Evolutionary conservation across 805 yeast genomes (phyloP).

Genomic region (Candida yuanshanica): DNA sequence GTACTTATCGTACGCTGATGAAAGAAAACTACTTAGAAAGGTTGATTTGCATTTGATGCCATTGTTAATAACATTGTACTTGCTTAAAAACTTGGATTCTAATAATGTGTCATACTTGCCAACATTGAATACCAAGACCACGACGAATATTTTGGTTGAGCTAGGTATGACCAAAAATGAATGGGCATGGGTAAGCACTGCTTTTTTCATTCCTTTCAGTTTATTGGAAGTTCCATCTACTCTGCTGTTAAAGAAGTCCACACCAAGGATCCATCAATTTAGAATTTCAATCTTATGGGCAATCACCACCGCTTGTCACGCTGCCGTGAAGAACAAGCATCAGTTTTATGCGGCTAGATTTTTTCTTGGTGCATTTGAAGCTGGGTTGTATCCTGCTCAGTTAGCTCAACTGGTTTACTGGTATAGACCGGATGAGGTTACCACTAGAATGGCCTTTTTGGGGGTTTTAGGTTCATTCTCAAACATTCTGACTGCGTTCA

Average conservation of each 20-base stretch:
- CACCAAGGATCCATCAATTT: slow-evolving; percentile 14
- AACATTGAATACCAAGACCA: slow-evolving; percentile 7
- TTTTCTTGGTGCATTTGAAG: slow-evolving; percentile 16
- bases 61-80: slow-evolving; percentile 10
- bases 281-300: slow-evolving; percentile 15
- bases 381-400: slow-evolving; percentile 15
- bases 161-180: slow-evolving; percentile 9
- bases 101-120: slow-evolving; percentile 14
- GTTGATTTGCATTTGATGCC: slow-evolving; percentile 15
- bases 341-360: slow-evolving; percentile 14
- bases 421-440: slow-evolving; percentile 21
- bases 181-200: slow-evolving; percentile 12
- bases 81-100: slow-evolving; percentile 15
- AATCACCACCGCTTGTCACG: slow-evolving; percentile 14
- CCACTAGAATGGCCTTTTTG: slow-evolving; percentile 21
- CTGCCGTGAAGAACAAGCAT: slow-evolving; percentile 12
- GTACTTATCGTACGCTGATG: slow-evolving; percentile 5
- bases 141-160: slow-evolving; percentile 7
- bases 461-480: slow-evolving; percentile 22
- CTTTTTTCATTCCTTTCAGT: slow-evolving; percentile 15
- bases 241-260: slow-evolving; percentile 11
- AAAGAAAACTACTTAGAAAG: slow-evolving; percentile 7
- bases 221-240: slow-evolving; percentile 17
- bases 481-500: slow-evolving; percentile 21
- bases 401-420: slow-evolving; percentile 22